These are phyloP conservation scores for Ilyonectria robusta DNA, from an alignment of 2,329 filamentous ascomycete genomes.

Conservation along the genomic window DNA sequence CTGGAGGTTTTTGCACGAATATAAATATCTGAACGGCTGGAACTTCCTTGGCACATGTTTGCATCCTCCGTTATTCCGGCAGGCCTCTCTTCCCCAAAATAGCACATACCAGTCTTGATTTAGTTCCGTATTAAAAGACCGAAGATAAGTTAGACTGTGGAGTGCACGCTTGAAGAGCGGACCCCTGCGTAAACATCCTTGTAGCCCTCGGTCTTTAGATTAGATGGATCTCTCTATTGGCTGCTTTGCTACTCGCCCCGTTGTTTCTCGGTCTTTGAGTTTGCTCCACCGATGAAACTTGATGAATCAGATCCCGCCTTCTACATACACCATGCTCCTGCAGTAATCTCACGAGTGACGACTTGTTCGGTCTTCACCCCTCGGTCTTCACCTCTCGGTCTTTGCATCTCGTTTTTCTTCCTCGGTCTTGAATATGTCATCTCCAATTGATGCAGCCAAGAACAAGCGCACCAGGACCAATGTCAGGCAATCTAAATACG, in stretches of 20 bases:
- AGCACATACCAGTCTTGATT: neutral
- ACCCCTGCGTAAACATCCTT: too few species aligned
- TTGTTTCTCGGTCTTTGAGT: neutral
- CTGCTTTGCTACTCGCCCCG: neutral
- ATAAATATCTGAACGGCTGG: conserved; percentile 6
- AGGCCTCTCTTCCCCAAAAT: conserved; percentile 2
- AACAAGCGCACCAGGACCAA: conserved; percentile 40
- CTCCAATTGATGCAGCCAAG: neutral
- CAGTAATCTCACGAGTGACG: too few species aligned
- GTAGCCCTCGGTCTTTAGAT: conserved; percentile 4
- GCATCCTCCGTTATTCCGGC: too few species aligned
- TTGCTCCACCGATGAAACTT: too few species aligned
- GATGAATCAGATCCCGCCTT: too few species aligned
- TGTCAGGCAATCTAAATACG: conserved; percentile 42
- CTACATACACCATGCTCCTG: too few species aligned
- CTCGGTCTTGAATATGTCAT: conserved; percentile 13
- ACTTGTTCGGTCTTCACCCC: conserved; percentile 7
- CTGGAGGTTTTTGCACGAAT: neutral
- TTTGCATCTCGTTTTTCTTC: too few species aligned
- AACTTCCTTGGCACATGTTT: neutral
- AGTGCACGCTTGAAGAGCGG: neutral
- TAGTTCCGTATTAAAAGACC: conserved; percentile 8
- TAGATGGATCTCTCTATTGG: neutral
- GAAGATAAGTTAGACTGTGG: neutral
- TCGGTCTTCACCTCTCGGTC: too few species aligned